Conservation (phyloP, 441 rosid genomes). For the Gossypium lobatum region DNA sequence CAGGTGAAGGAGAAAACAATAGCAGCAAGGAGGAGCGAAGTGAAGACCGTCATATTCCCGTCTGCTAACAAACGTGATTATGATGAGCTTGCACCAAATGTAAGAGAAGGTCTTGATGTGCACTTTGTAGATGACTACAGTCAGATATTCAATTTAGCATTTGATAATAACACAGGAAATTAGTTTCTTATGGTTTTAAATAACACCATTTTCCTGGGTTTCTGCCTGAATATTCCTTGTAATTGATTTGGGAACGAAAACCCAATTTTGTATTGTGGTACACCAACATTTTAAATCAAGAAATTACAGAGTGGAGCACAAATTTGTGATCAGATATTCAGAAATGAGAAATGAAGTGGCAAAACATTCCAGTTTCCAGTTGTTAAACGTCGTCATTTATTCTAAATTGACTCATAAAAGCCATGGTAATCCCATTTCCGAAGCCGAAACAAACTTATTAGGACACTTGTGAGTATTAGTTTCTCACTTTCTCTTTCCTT, state of each 20-base stretch:
- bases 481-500: too few relatives aligned
- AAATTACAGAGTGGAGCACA: background rate
- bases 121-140: conserved; percentile 68
- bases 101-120: conserved; percentile 72
- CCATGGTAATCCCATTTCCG: too few relatives aligned
- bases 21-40: conserved; percentile 89
- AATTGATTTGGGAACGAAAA: background rate
- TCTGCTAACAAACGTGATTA: conserved; percentile 69
- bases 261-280: background rate
- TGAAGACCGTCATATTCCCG: conserved; percentile 74
- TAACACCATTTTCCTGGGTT: conserved; percentile 1
- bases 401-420: too few relatives aligned
- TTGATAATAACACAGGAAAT: conserved; percentile 21
- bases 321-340: background rate
- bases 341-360: too few relatives aligned
- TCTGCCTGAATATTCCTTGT: conserved; percentile 7
- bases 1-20: conserved; percentile 95
- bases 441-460: too few relatives aligned
- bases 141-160: conserved; percentile 56
- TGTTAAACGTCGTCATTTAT: too few relatives aligned
- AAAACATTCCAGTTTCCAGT: too few relatives aligned
- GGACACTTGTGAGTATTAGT: too few relatives aligned
- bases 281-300: background rate
- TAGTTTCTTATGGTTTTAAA: background rate
- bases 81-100: conserved; percentile 59